These are phyloP conservation scores for Diutina pseudorugosa DNA, from an alignment of 1,139 yeast genomes.

Conservation along the genomic window DNA sequence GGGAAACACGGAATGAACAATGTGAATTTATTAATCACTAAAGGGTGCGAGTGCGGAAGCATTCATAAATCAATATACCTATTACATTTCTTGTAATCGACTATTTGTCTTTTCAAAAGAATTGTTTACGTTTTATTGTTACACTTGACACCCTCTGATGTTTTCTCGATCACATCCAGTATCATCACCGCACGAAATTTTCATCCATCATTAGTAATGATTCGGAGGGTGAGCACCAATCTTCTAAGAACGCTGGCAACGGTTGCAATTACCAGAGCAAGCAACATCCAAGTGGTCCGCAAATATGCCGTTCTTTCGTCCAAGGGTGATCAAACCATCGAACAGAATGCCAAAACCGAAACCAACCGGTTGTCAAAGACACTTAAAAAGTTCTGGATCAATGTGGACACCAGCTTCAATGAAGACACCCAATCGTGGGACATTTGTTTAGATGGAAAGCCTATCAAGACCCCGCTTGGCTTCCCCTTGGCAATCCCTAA, in stretches of 20 bases:
- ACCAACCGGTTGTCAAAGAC: conserved; percentile 66
- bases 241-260: not conserved
- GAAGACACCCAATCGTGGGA: conserved; percentile 22
- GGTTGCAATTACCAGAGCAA: too few species aligned
- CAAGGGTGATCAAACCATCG: conserved; percentile 1
- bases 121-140: not conserved
- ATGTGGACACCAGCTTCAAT: conserved; percentile 22
- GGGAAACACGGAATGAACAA: not conserved
- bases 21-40: too few species aligned
- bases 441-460: conserved; percentile 59
- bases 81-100: too few species aligned
- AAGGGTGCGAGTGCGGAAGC: not conserved
- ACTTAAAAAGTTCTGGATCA: conserved; percentile 71
- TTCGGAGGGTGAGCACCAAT: conserved; percentile 1
- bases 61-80: too few species aligned
- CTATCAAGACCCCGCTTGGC: conserved; percentile 81
- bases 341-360: conserved; percentile 39
- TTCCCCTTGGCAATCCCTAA: conserved; percentile 53
- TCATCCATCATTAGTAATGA: not conserved
- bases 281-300: not conserved
- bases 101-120: too few species aligned
- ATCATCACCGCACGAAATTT: conserved; percentile 2
- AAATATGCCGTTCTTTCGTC: not conserved
- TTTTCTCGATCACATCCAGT: not conserved
- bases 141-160: too few species aligned